Evolutionary conservation across 768 basidiomycete genomes (phyloP).

Genomic region (Rhizopogon vulgaris): DNA sequence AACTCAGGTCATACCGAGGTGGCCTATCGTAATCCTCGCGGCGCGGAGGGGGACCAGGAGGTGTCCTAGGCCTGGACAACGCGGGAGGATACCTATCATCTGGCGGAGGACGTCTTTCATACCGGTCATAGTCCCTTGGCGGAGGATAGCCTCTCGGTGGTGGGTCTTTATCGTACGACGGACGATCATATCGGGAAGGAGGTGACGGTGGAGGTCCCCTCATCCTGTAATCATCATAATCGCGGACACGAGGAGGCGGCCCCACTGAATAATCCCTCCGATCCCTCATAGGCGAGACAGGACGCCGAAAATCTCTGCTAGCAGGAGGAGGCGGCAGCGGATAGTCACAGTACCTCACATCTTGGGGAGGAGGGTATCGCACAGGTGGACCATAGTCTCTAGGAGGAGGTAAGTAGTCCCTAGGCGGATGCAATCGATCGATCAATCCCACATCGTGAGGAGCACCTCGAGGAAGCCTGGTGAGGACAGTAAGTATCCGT

Average conservation of each 20-base stretch:
- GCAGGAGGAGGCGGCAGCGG: slow-evolving; percentile 38
- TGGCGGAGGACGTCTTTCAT: slow-evolving; percentile 44
- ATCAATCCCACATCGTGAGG: slow-evolving; percentile 46
- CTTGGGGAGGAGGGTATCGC: slow-evolving; percentile 37
- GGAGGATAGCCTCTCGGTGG: slow-evolving; percentile 49
- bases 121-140: slow-evolving; percentile 55
- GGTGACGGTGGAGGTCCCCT: slow-evolving; percentile 44
- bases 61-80: slow-evolving; percentile 42
- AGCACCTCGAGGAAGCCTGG: slow-evolving; percentile 33
- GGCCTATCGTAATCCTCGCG: slow-evolving; percentile 65
- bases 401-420: slow-evolving; percentile 43
- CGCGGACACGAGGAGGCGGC: slow-evolving; percentile 44
- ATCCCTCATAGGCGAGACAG: slow-evolving; percentile 58
- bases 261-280: slow-evolving; percentile 56
- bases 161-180: slow-evolving; percentile 36
- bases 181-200: slow-evolving; percentile 52
- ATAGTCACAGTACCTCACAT: slow-evolving; percentile 54
- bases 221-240: slow-evolving; percentile 64
- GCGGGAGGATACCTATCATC: slow-evolving; percentile 35
- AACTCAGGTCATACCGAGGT: slow-evolving; percentile 39
- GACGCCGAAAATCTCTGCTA: slow-evolving; percentile 54
- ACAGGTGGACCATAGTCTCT: slow-evolving; percentile 37
- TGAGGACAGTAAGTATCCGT: slow-evolving; percentile 5
- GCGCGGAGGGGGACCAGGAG: slow-evolving; percentile 49
- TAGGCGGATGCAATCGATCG: slow-evolving; percentile 48